Percentiles rank a stretch among this genome's conserved stretches.
phyloP scores from a whole-genome alignment of 1,284 basidiomycete species.

The Cystobasidiaceae sp. region DNA sequence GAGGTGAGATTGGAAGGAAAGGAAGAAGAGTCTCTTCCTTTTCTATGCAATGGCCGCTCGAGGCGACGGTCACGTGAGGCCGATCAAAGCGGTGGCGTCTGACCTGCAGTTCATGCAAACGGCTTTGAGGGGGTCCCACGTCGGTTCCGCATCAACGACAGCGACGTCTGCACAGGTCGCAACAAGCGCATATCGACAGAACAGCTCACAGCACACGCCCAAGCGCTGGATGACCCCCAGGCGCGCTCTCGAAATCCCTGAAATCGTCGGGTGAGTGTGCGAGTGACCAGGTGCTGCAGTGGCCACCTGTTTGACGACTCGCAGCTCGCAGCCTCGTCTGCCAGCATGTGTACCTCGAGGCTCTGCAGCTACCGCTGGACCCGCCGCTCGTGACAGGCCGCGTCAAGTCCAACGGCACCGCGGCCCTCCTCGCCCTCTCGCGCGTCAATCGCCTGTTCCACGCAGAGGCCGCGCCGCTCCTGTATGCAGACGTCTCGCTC shows the following conservation, averaged over 20 bases:
- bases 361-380: constrained; percentile 1
- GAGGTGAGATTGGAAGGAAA: too few species aligned
- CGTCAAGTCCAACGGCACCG: neutral
- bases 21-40: too few species aligned
- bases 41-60: too few species aligned
- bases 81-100: too few species aligned
- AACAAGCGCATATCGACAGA: too few species aligned
- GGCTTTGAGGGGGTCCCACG: too few species aligned
- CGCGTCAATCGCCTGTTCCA: constrained; percentile 21
- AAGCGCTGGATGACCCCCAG: neutral
- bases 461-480: constrained; percentile 1
- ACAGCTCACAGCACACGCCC: neutral
- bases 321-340: constrained; percentile 1
- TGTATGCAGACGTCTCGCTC: constrained; percentile 7
- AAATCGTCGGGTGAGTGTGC: constrained; percentile 16
- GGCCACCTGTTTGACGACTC: neutral
- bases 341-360: constrained; percentile 1
- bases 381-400: constrained; percentile 13
- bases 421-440: constrained; percentile 1
- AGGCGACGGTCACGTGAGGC: too few species aligned
- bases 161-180: neutral
- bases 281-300: neutral
- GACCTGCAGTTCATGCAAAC: too few species aligned
- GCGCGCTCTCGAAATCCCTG: constrained; percentile 7
- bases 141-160: neutral